These are phyloP conservation scores for Elaeis guineensis DNA, from an alignment of 176 grass and related monocot species.

Conservation along the genomic window DNA sequence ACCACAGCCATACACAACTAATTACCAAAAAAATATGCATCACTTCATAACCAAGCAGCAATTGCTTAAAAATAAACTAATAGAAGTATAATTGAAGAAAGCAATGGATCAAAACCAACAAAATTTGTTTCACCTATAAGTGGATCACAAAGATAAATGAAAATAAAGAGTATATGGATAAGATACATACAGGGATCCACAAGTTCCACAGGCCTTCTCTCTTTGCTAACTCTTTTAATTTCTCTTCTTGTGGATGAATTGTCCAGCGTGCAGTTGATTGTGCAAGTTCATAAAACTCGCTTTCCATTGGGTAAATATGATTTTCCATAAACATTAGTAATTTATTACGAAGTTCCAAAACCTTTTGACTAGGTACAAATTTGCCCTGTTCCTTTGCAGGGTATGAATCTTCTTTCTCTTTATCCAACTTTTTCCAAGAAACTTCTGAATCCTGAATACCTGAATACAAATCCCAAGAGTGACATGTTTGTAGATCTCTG, in stretches of 20 bases:
- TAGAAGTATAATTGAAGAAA: no score
- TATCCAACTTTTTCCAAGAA: conserved; percentile 19
- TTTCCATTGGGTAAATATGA: conserved; percentile 72
- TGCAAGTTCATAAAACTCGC: conserved; percentile 67
- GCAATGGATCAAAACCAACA: no score
- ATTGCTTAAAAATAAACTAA: no score
- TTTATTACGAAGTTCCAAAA: conserved; percentile 59
- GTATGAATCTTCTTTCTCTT: conserved; percentile 17
- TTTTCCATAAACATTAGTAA: conserved; percentile 76
- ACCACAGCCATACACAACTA: conserved; percentile 18
- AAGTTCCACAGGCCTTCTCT: conserved; percentile 84
- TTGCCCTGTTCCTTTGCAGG: conserved; percentile 38
- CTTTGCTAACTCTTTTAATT: conserved; percentile 61
- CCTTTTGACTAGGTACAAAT: conserved; percentile 67
- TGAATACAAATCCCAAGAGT: conserved; percentile 15
- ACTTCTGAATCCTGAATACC: conserved; percentile 24
- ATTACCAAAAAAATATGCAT: no score
- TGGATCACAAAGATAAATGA: conserved; percentile 3
- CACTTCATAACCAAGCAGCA: no score
- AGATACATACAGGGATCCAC: conserved; percentile 69
- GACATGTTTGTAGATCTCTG: no score
- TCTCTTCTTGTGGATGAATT: conserved; percentile 75
- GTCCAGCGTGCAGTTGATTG: conserved; percentile 78
- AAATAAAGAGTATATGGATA: not conserved
- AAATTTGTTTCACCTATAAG: not conserved